phyloP scores from a whole-genome alignment of 805 yeast species.

The Hanseniaspora hatyaiensis region DNA sequence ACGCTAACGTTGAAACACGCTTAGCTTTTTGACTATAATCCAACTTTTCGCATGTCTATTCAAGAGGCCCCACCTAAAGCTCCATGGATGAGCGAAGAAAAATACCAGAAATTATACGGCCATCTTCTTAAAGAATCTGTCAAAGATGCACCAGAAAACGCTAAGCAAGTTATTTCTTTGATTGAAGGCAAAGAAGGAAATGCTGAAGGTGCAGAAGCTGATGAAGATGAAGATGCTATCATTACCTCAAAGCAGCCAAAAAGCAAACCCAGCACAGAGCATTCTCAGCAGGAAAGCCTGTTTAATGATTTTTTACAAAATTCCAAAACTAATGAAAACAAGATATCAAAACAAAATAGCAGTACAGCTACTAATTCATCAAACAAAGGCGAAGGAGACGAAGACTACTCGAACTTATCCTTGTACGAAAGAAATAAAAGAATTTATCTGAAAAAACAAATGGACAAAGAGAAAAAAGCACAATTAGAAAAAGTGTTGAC shows the following conservation, averaged over 20 bases:
- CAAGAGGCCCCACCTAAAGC: conserved; percentile 27
- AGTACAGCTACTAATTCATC: background rate
- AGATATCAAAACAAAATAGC: background rate
- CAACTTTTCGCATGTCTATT: background rate
- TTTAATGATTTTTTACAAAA: conserved; percentile 2
- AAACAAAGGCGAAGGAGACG: background rate
- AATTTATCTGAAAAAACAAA: conserved; percentile 20
- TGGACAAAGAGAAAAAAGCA: conserved; percentile 29
- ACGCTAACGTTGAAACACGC: too few relatives aligned
- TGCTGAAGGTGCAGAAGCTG: conserved; percentile 19
- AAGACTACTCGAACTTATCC: conserved; percentile 18
- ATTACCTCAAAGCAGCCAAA: background rate
- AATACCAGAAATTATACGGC: conserved; percentile 28
- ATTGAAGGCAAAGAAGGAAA: conserved; percentile 14
- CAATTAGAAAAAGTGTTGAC: conserved; percentile 31
- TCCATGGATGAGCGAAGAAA: conserved; percentile 32
- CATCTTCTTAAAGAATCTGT: conserved; percentile 15
- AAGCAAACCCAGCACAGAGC: too few relatives aligned
- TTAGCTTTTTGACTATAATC: too few relatives aligned
- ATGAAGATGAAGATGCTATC: conserved; percentile 18
- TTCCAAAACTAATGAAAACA: background rate
- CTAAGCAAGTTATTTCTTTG: background rate
- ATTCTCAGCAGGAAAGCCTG: conserved; percentile 6
- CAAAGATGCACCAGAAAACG: conserved; percentile 12
- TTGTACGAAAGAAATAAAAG: conserved; percentile 27